These are phyloP conservation scores for Ustilago nuda DNA, from an alignment of 1,284 basidiomycete species.

Conservation along the genomic window DNA sequence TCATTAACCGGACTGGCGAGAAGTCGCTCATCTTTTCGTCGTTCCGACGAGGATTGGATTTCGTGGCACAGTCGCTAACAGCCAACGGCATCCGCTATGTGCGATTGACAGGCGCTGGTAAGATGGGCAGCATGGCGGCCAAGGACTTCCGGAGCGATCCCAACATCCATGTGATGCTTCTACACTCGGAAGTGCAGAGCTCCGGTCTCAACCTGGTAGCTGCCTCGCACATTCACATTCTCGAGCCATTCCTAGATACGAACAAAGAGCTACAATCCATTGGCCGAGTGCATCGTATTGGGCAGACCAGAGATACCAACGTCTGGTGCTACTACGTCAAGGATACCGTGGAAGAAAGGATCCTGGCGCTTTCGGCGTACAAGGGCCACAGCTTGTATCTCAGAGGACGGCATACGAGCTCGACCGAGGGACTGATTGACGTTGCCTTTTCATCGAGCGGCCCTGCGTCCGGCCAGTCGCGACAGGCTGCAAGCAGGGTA, in stretches of 20 bases:
- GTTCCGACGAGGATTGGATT: conserved; percentile 62
- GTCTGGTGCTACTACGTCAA: conserved; percentile 62
- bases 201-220: conserved; percentile 62
- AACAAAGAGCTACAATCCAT: conserved; percentile 64
- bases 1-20: conserved; percentile 44
- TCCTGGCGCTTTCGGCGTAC: conserved; percentile 50
- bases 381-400: conserved; percentile 58
- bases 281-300: conserved; percentile 65
- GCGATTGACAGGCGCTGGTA: conserved; percentile 52
- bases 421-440: conserved; percentile 3
- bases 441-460: conserved; percentile 18
- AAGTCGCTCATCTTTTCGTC: conserved; percentile 66
- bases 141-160: conserved; percentile 53
- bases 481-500: conserved; percentile 38
- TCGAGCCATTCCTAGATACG: conserved; percentile 65
- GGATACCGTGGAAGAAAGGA: conserved; percentile 63
- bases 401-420: conserved; percentile 33
- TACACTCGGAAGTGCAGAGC: conserved; percentile 66
- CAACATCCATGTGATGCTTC: conserved; percentile 53
- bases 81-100: conserved; percentile 57
- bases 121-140: conserved; percentile 31
- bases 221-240: conserved; percentile 60
- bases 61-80: conserved; percentile 59
- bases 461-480: conserved; percentile 24
- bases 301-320: conserved; percentile 58